Percentiles rank a stretch among this genome's conserved stretches.
Evolutionary conservation across 352 stramenopile genomes (phyloP).

Genomic region (Phytophthora pisi): DNA sequence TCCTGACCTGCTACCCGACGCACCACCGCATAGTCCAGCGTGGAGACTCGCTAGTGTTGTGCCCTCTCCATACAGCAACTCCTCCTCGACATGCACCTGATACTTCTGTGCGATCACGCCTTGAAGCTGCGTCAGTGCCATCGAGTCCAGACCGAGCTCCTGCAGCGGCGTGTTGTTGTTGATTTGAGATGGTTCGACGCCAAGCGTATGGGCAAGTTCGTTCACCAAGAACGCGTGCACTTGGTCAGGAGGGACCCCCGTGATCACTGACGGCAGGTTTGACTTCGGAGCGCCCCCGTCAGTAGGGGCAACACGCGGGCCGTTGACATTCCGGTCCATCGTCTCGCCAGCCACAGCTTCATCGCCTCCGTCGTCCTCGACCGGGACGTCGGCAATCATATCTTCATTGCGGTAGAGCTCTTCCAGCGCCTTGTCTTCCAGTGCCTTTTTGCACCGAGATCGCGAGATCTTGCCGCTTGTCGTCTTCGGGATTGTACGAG

Average conservation of each 20-base stretch:
- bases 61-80: slow-evolving; percentile 92
- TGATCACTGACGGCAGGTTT: slow-evolving; percentile 58
- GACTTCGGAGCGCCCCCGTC: slow-evolving; percentile 25
- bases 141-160: slow-evolving; percentile 92
- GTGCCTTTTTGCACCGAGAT: slow-evolving; percentile 78
- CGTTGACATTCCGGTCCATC: slow-evolving; percentile 32
- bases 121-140: slow-evolving; percentile 95
- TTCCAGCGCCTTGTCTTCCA: slow-evolving; percentile 63
- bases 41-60: slow-evolving; percentile 89
- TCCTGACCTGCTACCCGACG: slow-evolving; percentile 28
- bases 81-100: slow-evolving; percentile 90
- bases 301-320: slow-evolving; percentile 15
- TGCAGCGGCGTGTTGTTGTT: slow-evolving; percentile 65
- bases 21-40: slow-evolving; percentile 50
- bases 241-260: slow-evolving; percentile 50
- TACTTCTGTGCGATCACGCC: slow-evolving; percentile 92
- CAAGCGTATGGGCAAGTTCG: slow-evolving; percentile 67
- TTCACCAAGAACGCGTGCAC: slow-evolving; percentile 63
- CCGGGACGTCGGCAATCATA: slow-evolving; percentile 58
- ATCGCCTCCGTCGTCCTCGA: slow-evolving; percentile 48
- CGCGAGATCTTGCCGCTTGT: slow-evolving; percentile 98
- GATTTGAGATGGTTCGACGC: slow-evolving; percentile 55
- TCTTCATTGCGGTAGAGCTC: slow-evolving; percentile 85
- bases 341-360: slow-evolving; percentile 35
- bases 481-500: slow-evolving; percentile 96